Evolutionary conservation across 2,329 filamentous ascomycete species (phyloP).

Genomic region (Aspergillus fijiensis): DNA sequence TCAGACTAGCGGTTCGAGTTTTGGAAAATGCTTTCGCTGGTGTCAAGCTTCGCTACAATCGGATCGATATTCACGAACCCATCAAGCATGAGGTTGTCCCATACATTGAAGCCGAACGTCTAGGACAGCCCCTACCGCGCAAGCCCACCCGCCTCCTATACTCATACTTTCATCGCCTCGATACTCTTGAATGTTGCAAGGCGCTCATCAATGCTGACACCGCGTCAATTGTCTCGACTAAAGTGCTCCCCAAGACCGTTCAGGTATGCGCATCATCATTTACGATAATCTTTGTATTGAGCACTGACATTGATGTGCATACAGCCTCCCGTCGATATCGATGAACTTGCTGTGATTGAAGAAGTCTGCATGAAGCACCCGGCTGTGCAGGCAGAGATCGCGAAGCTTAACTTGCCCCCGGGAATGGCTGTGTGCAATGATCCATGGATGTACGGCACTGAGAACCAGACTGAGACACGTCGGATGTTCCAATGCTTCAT

Average conservation of each 20-base stretch:
- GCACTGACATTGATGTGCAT: slow-evolving; percentile 48
- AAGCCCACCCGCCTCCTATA: slow-evolving; percentile 55
- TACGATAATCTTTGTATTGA: not conserved
- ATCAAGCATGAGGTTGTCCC: slow-evolving; percentile 58
- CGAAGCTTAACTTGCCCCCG: slow-evolving; percentile 58
- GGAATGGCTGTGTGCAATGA: slow-evolving; percentile 59
- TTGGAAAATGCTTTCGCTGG: slow-evolving; percentile 38
- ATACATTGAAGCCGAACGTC: slow-evolving; percentile 63
- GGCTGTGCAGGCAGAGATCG: slow-evolving; percentile 57
- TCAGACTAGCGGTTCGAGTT: slow-evolving; percentile 37
- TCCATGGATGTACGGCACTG: slow-evolving; percentile 68
- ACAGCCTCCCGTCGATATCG: slow-evolving; percentile 60
- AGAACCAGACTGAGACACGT: slow-evolving; percentile 38
- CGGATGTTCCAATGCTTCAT: slow-evolving; percentile 44
- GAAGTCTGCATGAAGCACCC: slow-evolving; percentile 55
- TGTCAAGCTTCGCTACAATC: slow-evolving; percentile 57
- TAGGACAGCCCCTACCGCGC: slow-evolving; percentile 48
- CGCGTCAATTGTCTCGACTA: slow-evolving; percentile 35
- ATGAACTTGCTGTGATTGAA: slow-evolving; percentile 60
- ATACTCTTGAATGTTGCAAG: slow-evolving; percentile 43
- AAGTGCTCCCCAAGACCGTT: slow-evolving; percentile 48
- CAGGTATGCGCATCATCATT: slow-evolving; percentile 35
- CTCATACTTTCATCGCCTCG: slow-evolving; percentile 50
- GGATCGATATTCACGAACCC: slow-evolving; percentile 65
- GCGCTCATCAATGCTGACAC: slow-evolving; percentile 43